These are phyloP conservation scores for Thermomucor indicae-seudaticae DNA, from an alignment of 371 early-diverging fungal genomes.

Conservation along the genomic window DNA sequence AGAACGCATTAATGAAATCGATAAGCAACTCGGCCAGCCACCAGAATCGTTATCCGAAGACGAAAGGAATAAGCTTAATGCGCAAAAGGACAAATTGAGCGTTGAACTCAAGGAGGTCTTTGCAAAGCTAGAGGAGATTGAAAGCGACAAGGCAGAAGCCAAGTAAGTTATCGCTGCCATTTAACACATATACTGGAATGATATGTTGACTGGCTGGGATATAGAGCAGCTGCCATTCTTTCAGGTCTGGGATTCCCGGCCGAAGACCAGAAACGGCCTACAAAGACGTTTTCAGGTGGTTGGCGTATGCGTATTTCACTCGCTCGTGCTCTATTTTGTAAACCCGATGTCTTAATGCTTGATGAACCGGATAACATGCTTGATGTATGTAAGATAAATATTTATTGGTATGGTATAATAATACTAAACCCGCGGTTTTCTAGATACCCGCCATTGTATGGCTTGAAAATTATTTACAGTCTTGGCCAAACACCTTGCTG, in stretches of 20 bases:
- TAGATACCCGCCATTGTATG: constrained; percentile 92
- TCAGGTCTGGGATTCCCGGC: constrained; percentile 93
- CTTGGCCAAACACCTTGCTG: constrained; percentile 88
- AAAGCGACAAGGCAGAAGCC: constrained; percentile 94
- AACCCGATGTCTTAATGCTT: constrained; percentile 94
- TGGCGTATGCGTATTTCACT: constrained; percentile 94
- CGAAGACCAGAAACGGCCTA: constrained; percentile 76
- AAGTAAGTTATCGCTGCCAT: constrained; percentile 38
- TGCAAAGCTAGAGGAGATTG: constrained; percentile 85
- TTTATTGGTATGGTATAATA: not conserved
- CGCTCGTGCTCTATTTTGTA: constrained; percentile 94
- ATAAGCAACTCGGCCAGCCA: constrained; percentile 22
- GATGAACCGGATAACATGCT: constrained; percentile 99
- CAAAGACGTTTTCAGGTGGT: constrained; percentile 94
- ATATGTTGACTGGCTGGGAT: not conserved
- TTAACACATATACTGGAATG: not conserved
- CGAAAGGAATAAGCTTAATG: constrained; percentile 58
- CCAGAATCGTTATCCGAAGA: constrained; percentile 46
- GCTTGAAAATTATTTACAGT: constrained; percentile 91
- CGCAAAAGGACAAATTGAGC: constrained; percentile 60
- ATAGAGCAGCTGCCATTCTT: constrained; percentile 85
- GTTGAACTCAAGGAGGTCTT: constrained; percentile 79
- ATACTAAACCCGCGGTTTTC: not conserved
- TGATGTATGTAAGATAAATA: constrained; percentile 43
- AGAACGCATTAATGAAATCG: constrained; percentile 32